Conservation (phyloP, 768 basidiomycete species). For the Collybia nuda region DNA sequence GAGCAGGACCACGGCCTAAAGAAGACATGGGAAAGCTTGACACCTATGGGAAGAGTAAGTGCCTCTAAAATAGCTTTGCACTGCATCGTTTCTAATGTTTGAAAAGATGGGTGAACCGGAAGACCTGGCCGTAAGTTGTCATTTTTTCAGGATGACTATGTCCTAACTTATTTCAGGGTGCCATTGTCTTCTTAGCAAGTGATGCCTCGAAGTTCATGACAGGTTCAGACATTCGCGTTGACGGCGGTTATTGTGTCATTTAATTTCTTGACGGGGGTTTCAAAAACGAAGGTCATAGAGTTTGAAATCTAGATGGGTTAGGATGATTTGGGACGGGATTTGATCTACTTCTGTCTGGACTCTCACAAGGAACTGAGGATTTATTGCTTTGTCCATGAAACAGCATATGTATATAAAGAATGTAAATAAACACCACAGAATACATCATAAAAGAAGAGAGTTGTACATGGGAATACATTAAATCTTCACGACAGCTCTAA, state of each 20-base stretch:
- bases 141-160: background rate
- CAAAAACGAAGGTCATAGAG: too few species aligned
- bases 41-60: constrained; percentile 83
- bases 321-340: too few species aligned
- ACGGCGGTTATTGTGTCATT: constrained; percentile 84
- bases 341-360: too few species aligned
- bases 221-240: constrained; percentile 80
- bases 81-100: constrained; percentile 9
- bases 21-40: constrained; percentile 83
- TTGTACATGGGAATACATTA: too few species aligned
- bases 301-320: too few species aligned
- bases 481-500: too few species aligned
- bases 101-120: constrained; percentile 87
- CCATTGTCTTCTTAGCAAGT: constrained; percentile 86
- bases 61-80: background rate
- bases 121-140: constrained; percentile 69
- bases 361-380: too few species aligned
- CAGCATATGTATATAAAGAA: background rate
- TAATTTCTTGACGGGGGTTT: constrained; percentile 23
- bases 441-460: too few species aligned
- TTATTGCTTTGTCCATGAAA: too few species aligned
- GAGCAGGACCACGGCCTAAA: constrained; percentile 71
- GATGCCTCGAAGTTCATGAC: constrained; percentile 92
- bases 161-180: constrained; percentile 49
- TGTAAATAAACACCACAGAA: too few species aligned